Conservation (phyloP, 2,329 filamentous ascomycete genomes). For the Saccharata proteae region DNA sequence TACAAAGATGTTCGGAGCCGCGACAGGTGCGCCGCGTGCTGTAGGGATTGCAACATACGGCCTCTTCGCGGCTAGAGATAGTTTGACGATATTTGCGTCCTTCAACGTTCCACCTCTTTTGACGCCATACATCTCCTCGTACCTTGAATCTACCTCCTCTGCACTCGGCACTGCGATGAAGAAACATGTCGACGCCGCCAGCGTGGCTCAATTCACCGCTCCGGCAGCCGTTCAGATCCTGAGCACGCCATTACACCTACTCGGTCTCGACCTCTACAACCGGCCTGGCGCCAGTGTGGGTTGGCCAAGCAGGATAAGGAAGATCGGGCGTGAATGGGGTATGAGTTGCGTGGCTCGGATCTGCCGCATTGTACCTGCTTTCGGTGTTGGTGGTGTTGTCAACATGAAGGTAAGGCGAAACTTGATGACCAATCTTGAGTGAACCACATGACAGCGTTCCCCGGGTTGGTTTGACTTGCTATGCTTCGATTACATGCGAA, state of each 20-base stretch:
- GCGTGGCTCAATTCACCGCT: slow-evolving; percentile 8
- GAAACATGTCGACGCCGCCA: slow-evolving; percentile 26
- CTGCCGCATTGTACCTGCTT: slow-evolving; percentile 76
- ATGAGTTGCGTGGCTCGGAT: slow-evolving; percentile 64
- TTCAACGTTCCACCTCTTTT: slow-evolving; percentile 81
- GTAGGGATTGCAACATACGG: slow-evolving; percentile 61
- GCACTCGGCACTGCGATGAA: slow-evolving; percentile 31
- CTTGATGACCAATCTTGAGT: slow-evolving; percentile 45
- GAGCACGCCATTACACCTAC: slow-evolving; percentile 72
- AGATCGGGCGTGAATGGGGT: slow-evolving; percentile 64
- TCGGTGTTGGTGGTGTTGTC: slow-evolving; percentile 77
- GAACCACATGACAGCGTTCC: too few relatives aligned
- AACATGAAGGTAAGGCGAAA: slow-evolving; percentile 58
- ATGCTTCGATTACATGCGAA: too few relatives aligned
- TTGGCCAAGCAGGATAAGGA: slow-evolving; percentile 49
- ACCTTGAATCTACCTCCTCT: slow-evolving; percentile 8
- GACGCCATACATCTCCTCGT: slow-evolving; percentile 49
- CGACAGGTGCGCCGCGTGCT: slow-evolving; percentile 33
- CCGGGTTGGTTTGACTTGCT: too few relatives aligned
- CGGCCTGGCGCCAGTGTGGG: slow-evolving; percentile 32
- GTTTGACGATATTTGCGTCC: slow-evolving; percentile 77
- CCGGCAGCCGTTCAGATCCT: slow-evolving; percentile 53
- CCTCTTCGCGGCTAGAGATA: slow-evolving; percentile 73
- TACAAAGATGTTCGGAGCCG: slow-evolving; percentile 66
- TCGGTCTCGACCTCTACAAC: slow-evolving; percentile 82